These are phyloP conservation scores for Stagonosporopsis cucurbitacearum DNA, from an alignment of 2,329 filamentous ascomycete genomes.

Conservation along the genomic window DNA sequence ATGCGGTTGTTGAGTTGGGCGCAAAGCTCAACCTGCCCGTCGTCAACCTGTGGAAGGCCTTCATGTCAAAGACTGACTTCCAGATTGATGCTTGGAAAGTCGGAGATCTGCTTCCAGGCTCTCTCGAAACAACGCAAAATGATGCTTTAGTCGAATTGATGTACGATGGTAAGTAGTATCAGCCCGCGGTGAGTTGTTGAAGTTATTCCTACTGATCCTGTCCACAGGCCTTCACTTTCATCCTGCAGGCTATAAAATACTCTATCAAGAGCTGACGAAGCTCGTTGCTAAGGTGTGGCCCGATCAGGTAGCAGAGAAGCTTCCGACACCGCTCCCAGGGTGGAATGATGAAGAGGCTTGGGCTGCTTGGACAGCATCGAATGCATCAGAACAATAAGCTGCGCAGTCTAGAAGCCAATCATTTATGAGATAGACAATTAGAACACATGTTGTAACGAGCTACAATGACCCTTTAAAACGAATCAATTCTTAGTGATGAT, in stretches of 20 bases:
- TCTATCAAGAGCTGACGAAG: conserved; percentile 62
- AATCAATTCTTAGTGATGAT: background rate
- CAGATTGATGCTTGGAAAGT: conserved; percentile 44
- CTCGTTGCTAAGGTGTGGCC: conserved; percentile 60
- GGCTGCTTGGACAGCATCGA: conserved; percentile 31
- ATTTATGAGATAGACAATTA: background rate
- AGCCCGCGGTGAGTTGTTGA: background rate
- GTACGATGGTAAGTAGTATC: conserved; percentile 59
- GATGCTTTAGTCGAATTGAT: conserved; percentile 60
- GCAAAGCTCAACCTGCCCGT: conserved; percentile 64
- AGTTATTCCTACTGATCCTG: conserved; percentile 15
- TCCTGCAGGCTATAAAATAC: conserved; percentile 61
- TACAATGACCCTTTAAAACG: background rate
- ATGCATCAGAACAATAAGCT: background rate
- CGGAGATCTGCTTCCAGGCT: conserved; percentile 61
- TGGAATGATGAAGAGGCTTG: conserved; percentile 56
- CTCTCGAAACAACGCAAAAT: conserved; percentile 64
- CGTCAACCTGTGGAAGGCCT: conserved; percentile 78
- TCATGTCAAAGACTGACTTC: conserved; percentile 72
- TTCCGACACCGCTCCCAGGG: conserved; percentile 61
- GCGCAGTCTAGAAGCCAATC: background rate
- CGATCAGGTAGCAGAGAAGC: conserved; percentile 59
- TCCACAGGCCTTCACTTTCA: conserved; percentile 64
- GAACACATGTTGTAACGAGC: background rate
- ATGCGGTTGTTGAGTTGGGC: conserved; percentile 69